These are phyloP conservation scores for Pharnaceum exiguum DNA, from an alignment of 148 eudicot species.

Conservation along the genomic window DNA sequence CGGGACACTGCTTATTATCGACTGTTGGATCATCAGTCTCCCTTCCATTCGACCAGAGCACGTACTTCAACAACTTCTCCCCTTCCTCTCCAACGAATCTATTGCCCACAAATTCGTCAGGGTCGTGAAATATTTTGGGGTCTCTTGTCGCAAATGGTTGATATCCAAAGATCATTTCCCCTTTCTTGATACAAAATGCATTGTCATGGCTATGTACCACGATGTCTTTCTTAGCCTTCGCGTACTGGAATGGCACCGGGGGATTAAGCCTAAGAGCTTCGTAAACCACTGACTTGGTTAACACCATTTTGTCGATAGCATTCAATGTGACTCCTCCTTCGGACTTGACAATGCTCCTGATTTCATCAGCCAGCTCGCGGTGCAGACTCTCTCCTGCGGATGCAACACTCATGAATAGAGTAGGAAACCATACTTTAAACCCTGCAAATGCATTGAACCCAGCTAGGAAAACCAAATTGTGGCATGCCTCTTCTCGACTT, in stretches of 20 bases:
- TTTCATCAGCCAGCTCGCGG: conserved; percentile 37
- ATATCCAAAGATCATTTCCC: conserved; percentile 53
- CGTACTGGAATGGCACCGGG: conserved; percentile 55
- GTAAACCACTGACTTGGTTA: conserved; percentile 49
- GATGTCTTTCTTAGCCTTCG: conserved; percentile 42
- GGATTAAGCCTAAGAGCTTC: conserved; percentile 57
- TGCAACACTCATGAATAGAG: conserved; percentile 48
- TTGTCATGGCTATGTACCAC: conserved; percentile 44
- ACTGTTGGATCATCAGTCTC: conserved; percentile 46
- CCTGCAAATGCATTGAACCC: conserved; percentile 66
- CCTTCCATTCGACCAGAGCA: conserved; percentile 59
- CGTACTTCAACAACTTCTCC: conserved; percentile 40
- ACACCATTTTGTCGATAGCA: conserved; percentile 40
- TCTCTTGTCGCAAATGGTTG: conserved; percentile 58
- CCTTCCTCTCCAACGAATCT: conserved; percentile 61
- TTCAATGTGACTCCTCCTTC: conserved; percentile 38
- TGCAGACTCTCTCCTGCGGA: conserved; percentile 45
- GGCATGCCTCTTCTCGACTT: conserved; percentile 56
- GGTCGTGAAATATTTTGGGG: conserved; percentile 34
- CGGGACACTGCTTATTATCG: conserved; percentile 63
- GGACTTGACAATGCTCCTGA: conserved; percentile 35
- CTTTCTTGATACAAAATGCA: conserved; percentile 41
- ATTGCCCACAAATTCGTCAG: conserved; percentile 44
- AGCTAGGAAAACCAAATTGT: conserved; percentile 47
- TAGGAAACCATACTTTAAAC: conserved; percentile 37